A percentile compares a stretch with the other conserved stretches of the same genome.
Evolutionary conservation across 2,329 filamentous ascomycete species (phyloP).

Genomic region (Fusarium musae): DNA sequence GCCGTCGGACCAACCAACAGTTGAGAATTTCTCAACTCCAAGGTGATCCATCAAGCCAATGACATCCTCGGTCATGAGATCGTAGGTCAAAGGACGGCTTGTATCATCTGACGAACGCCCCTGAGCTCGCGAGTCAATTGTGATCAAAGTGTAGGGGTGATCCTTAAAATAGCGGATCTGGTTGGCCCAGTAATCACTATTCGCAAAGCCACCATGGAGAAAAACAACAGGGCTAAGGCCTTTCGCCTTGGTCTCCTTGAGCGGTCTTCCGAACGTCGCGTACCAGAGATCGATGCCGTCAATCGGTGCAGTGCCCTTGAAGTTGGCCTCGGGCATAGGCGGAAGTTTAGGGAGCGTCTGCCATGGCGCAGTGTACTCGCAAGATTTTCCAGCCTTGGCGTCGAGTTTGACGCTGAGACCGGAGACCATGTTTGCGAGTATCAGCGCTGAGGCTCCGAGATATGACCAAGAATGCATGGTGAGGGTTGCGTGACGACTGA

Average conservation of each 20-base stretch:
- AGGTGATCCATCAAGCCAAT: not conserved
- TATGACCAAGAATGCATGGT: not conserved
- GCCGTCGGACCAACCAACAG: not conserved
- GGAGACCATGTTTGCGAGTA: not conserved
- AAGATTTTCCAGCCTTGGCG: not conserved
- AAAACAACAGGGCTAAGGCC: not conserved
- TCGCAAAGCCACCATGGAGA: not conserved
- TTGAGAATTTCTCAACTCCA: not conserved
- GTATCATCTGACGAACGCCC: not conserved
- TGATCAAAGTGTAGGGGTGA: not conserved
- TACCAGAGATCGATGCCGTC: slow-evolving; percentile 3
- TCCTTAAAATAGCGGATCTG: not conserved
- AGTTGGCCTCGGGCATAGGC: not conserved
- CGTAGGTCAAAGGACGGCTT: not conserved
- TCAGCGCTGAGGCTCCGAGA: not conserved
- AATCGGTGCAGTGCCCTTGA: not conserved
- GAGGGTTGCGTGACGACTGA: rapidly evolving
- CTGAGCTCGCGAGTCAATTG: not conserved
- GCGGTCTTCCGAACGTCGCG: not conserved
- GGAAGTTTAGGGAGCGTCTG: not conserved
- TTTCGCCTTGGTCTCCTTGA: not conserved
- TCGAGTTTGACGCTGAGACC: not conserved
- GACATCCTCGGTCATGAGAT: not conserved
- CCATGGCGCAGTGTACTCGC: not conserved
- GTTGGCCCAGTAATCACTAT: not conserved